Conservation (phyloP, 2,329 filamentous ascomycete species). For the Colletotrichum spaethianum region DNA sequence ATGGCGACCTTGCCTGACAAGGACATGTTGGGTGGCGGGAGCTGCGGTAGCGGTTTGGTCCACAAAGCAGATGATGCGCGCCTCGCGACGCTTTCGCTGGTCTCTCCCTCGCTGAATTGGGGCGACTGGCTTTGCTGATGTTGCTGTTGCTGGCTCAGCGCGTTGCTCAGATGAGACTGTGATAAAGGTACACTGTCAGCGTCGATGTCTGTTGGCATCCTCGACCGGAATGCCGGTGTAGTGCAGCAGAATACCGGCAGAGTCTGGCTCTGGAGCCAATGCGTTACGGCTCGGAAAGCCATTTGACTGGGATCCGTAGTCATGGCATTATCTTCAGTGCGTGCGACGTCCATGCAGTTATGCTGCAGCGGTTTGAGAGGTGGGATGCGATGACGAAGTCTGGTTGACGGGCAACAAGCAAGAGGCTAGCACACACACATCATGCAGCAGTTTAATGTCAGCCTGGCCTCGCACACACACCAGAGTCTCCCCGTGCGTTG, state of each 20-base stretch:
- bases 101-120: constrained; percentile 30
- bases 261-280: constrained; percentile 41
- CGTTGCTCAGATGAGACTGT: constrained; percentile 40
- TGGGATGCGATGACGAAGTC: constrained; percentile 40
- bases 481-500: constrained; percentile 34
- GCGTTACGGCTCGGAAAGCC: constrained; percentile 42
- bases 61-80: constrained; percentile 39
- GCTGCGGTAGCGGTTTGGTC: constrained; percentile 42
- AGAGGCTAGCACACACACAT: constrained; percentile 24
- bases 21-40: constrained; percentile 40
- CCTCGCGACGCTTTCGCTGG: constrained; percentile 22
- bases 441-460: constrained; percentile 30
- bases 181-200: constrained; percentile 38
- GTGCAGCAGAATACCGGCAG: constrained; percentile 42
- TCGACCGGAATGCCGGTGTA: constrained; percentile 37
- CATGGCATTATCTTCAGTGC: constrained; percentile 41
- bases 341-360: constrained; percentile 41
- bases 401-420: constrained; percentile 12
- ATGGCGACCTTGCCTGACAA: constrained; percentile 42
- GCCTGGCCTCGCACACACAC: constrained; percentile 27
- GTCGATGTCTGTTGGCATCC: constrained; percentile 38
- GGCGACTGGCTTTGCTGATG: constrained; percentile 28
- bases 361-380: constrained; percentile 32
- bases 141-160: constrained; percentile 33
- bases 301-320: constrained; percentile 42